Evolutionary conservation across 768 basidiomycete species (phyloP), one percentile per base, ranked within the genome.

Genomic region (Boletus fagicola): DNA sequence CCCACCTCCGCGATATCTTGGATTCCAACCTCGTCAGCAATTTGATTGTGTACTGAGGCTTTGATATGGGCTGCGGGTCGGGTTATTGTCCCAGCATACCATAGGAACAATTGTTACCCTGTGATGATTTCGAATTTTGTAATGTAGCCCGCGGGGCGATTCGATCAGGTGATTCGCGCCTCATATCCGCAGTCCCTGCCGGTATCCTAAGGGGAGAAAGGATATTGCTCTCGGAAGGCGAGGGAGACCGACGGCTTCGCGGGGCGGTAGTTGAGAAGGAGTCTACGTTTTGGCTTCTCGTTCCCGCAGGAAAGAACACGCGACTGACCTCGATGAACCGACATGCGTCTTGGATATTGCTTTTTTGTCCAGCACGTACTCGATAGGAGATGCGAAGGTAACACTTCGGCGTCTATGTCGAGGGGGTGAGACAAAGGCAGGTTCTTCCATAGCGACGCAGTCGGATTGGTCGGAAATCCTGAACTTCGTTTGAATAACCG

Each of bases 1-100:
- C 72, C 70, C 60, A 82, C 83, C 55, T 77, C 73, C 35, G 78
- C 68, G 53, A 85, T 83, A 40, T 67, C 69, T 54, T 66, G 64
- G 10, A 74, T 66, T 28, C 54, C 67, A 35, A 45, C 59, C 10
- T 57, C 60, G 12, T 61, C 59, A 9, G 47, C 20, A 28, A 12
- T 50, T 22, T 43, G 47, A 43, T 54, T 49, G n/a, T 31, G 39
- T 18, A 16, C 40, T 6, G 53, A 39, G 26, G 38, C 22, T 56
- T 63, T 45, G 9, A 31, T 22, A 26, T 31, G 7, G 20, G 24
- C 49, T 50, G 30, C 38, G 22, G 11, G 28, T 47, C 18, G 1
- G 10, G 26, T 54, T 40, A 38, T 43, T 39, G 39, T 26, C 30
- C 13, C 20, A 33, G n/a, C 20, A 46, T 42, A 33, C 28, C n/a